phyloP scores from a whole-genome alignment of 2,329 filamentous ascomycete species.

The Byssothecium circinans region DNA sequence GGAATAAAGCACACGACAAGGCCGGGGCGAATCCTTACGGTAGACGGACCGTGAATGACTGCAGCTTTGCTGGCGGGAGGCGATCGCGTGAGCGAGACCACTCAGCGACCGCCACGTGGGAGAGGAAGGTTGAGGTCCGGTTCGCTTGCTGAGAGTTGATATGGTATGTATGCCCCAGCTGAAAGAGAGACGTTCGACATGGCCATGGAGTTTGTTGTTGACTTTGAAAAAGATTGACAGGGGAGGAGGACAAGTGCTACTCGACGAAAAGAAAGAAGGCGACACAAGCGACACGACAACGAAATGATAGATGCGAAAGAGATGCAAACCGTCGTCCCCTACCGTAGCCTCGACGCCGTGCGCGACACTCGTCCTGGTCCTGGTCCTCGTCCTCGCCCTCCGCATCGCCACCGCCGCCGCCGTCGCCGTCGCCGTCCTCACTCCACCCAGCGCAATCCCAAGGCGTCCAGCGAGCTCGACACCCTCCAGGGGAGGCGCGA shows the following conservation, averaged over 20 bases:
- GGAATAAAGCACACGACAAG: constrained; percentile 9
- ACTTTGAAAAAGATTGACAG: constrained; percentile 9
- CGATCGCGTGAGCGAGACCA: constrained; percentile 44
- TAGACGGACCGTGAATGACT: constrained; percentile 18
- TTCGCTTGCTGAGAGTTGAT: constrained; percentile 24
- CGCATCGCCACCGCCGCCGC: too few species aligned
- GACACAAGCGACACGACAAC: constrained; percentile 21
- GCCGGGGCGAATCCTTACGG: constrained; percentile 18
- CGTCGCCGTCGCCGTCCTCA: background rate
- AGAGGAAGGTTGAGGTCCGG: constrained; percentile 21
- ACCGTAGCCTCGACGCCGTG: background rate
- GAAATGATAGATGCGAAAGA: constrained; percentile 2
- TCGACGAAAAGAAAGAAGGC: constrained; percentile 20
- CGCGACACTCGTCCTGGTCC: background rate
- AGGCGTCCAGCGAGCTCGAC: background rate
- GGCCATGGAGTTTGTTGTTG: constrained; percentile 10
- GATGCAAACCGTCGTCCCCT: constrained; percentile 1
- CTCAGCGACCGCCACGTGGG: constrained; percentile 48
- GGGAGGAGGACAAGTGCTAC: constrained; percentile 15
- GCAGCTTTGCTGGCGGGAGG: constrained; percentile 20
- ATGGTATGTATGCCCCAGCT: constrained; percentile 18
- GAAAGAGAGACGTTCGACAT: constrained; percentile 5
- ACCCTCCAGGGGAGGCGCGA: background rate
- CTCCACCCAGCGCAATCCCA: background rate
- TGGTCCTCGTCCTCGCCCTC: too few species aligned